These are phyloP conservation scores for Exophiala mesophila DNA, from an alignment of 2,329 filamentous ascomycete genomes.

Conservation along the genomic window DNA sequence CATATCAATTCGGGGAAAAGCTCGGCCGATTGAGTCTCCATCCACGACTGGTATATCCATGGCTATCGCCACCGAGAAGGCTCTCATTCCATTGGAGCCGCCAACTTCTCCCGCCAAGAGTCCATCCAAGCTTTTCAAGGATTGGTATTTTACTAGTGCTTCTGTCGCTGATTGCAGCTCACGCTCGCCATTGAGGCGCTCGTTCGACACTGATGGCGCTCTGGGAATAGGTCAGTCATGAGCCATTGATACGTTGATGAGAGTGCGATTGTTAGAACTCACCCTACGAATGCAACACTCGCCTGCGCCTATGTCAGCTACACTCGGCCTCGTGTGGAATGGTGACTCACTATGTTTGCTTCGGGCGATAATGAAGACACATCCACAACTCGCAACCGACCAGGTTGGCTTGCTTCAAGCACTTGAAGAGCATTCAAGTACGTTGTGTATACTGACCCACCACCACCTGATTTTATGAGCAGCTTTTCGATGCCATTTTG, in stretches of 20 bases:
- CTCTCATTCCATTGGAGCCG: conserved; percentile 58
- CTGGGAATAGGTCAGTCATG: background rate
- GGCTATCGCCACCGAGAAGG: conserved; percentile 51
- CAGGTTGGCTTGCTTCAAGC: conserved; percentile 31
- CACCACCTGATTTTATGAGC: no score
- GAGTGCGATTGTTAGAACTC: background rate
- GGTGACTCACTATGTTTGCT: background rate
- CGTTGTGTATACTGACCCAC: conserved; percentile 41
- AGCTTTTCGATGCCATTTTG: no score
- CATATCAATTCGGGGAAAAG: conserved; percentile 2
- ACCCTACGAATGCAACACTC: background rate
- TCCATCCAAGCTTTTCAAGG: background rate
- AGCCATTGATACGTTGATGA: background rate
- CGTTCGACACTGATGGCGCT: conserved; percentile 3
- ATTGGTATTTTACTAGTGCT: background rate
- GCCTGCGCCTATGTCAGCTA: background rate
- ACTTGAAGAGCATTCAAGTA: conserved; percentile 32
- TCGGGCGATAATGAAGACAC: conserved; percentile 30
- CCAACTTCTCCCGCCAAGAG: conserved; percentile 33
- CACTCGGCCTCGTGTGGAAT: background rate
- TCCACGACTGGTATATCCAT: conserved; percentile 37
- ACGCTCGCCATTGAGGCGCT: background rate
- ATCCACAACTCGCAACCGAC: conserved; percentile 35
- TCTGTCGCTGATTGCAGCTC: background rate
- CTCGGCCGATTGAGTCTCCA: conserved; percentile 39